phyloP scores from a whole-genome alignment of 768 basidiomycete genomes.

The Pulveroboletus sp. region DNA sequence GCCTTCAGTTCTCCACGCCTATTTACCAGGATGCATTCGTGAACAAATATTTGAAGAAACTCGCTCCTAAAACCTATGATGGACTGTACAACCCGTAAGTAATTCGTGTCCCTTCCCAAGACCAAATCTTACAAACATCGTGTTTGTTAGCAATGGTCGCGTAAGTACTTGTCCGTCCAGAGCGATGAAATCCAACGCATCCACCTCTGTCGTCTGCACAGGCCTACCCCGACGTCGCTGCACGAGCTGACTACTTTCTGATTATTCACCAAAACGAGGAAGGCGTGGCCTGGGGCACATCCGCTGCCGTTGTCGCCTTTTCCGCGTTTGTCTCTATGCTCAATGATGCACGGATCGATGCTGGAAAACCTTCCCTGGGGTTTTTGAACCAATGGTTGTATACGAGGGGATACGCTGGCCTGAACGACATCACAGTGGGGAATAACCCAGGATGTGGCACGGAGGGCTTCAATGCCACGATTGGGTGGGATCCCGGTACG shows the following conservation, averaged over 20 bases:
- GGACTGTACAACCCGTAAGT: conserved; percentile 61
- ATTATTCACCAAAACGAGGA: conserved; percentile 44
- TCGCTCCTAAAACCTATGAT: conserved; percentile 48
- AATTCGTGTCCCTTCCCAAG: neutral
- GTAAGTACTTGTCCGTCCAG: no score
- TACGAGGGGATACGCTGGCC: conserved; percentile 22
- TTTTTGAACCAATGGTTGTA: no score
- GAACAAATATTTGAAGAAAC: conserved; percentile 38
- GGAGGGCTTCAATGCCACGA: no score
- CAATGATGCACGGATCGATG: conserved; percentile 62
- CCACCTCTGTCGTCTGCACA: neutral
- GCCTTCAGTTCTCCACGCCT: conserved; percentile 49
- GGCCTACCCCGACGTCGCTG: conserved; percentile 68
- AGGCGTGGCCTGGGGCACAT: conserved; percentile 56
- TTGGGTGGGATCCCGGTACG: no score
- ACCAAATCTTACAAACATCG: neutral
- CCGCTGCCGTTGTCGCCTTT: conserved; percentile 62
- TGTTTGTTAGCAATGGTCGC: neutral
- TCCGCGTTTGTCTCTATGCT: conserved; percentile 62
- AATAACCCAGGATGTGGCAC: conserved; percentile 61
- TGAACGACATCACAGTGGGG: conserved; percentile 62
- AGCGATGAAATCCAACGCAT: no score
- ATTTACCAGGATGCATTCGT: conserved; percentile 51
- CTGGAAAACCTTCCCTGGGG: no score
- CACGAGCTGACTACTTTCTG: conserved; percentile 50